phyloP scores from a whole-genome alignment of 192 early-diverging fungal species.

The Piromyces finnis region DNA sequence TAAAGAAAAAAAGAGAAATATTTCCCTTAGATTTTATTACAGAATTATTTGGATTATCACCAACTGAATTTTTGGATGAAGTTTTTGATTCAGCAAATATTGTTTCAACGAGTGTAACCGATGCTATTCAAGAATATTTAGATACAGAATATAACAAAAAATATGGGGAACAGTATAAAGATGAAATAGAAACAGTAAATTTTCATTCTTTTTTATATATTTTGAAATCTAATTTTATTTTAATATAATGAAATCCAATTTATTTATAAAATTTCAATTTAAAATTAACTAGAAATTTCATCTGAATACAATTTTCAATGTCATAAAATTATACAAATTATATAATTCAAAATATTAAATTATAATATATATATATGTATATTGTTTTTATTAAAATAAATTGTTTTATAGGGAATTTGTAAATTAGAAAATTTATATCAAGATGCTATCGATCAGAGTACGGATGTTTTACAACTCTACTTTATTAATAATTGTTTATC shows the following conservation, averaged over 20 bases:
- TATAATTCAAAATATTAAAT: too few relatives aligned
- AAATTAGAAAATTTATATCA: not conserved
- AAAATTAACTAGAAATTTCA: too few relatives aligned
- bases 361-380: not conserved
- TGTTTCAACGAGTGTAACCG: not conserved
- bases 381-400: too few relatives aligned
- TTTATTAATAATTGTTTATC: not conserved
- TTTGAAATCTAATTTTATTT: too few relatives aligned
- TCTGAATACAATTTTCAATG: too few relatives aligned
- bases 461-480: not conserved
- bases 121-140: not conserved
- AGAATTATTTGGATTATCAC: not conserved
- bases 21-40: not conserved
- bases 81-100: not conserved
- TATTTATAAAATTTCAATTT: too few relatives aligned
- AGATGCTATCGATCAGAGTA: not conserved
- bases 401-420: not conserved
- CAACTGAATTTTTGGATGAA: not conserved
- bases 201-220: too few relatives aligned
- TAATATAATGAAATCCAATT: too few relatives aligned
- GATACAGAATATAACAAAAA: not conserved
- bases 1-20: not conserved
- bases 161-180: too few relatives aligned
- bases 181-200: too few relatives aligned
- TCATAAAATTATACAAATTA: too few relatives aligned